A percentile compares a stretch with the other conserved stretches of the same genome.
These are phyloP conservation scores for Suhomyces kilbournensis DNA, from an alignment of 805 yeast genomes.

Conservation along the genomic window DNA sequence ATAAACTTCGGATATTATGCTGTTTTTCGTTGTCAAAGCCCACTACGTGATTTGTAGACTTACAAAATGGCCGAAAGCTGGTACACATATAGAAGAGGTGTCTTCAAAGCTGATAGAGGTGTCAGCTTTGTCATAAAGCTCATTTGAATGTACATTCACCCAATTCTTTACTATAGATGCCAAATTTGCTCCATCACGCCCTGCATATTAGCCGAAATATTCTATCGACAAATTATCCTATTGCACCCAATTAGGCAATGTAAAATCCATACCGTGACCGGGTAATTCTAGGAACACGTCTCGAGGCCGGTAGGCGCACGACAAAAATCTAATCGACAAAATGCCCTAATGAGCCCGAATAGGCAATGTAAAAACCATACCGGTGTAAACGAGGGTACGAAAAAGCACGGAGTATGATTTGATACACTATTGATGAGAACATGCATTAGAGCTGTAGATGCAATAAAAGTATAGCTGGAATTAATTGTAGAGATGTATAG, in stretches of 20 bases:
- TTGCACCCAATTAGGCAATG: constrained; percentile 36
- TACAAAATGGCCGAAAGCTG: not conserved
- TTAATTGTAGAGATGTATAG: no score
- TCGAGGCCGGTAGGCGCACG: not conserved
- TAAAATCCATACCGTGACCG: constrained; percentile 15
- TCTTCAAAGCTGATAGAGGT: not conserved
- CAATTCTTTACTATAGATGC: not conserved
- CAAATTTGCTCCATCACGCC: not conserved
- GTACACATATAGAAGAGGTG: not conserved
- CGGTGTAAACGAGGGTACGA: not conserved
- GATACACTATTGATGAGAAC: not conserved
- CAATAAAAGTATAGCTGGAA: no score
- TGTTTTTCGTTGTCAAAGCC: not conserved
- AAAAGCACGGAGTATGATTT: not conserved
- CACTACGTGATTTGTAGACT: not conserved
- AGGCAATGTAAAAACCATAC: constrained; percentile 27
- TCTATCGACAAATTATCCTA: constrained; percentile 30
- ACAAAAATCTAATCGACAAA: constrained; percentile 20
- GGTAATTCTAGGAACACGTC: constrained; percentile 4
- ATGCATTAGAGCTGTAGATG: not conserved
- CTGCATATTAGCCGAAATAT: constrained; percentile 17
- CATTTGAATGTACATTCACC: not conserved
- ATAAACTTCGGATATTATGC: not conserved
- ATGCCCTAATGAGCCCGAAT: constrained; percentile 31
- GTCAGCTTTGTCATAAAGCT: not conserved